phyloP scores from a whole-genome alignment of 768 basidiomycete genomes.

The Russula earlei region DNA sequence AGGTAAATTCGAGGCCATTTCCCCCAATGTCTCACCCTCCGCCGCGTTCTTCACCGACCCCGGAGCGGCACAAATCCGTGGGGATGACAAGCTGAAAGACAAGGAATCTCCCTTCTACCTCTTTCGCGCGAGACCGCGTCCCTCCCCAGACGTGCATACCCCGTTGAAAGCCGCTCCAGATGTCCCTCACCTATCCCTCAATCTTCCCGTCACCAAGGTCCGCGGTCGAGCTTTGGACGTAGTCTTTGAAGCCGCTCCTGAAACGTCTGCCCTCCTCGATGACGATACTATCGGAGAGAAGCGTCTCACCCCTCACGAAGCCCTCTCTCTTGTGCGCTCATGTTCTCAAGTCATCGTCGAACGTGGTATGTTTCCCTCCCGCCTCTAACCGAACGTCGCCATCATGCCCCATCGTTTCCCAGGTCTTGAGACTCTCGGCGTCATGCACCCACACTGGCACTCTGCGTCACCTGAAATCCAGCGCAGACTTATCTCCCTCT shows the following conservation, averaged over 20 bases:
- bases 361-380: constrained; percentile 39
- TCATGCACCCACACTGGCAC: constrained; percentile 83
- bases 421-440: constrained; percentile 76
- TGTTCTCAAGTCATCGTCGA: constrained; percentile 60
- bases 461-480: constrained; percentile 65
- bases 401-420: constrained; percentile 10
- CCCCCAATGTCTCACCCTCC: constrained; percentile 35
- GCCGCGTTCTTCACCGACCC: constrained; percentile 24
- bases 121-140: constrained; percentile 40
- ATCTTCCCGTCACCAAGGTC: constrained; percentile 45
- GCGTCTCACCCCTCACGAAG: constrained; percentile 51
- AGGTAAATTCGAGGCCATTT: constrained; percentile 67
- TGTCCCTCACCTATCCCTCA: constrained; percentile 53
- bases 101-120: constrained; percentile 39
- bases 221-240: constrained; percentile 42
- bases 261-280: constrained; percentile 36
- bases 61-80: constrained; percentile 27
- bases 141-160: constrained; percentile 28
- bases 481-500: constrained; percentile 58
- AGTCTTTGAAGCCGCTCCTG: constrained; percentile 52
- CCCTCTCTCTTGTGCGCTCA: constrained; percentile 52
- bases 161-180: constrained; percentile 27
- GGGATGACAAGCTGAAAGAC: constrained; percentile 27
- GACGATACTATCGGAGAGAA: constrained; percentile 49
- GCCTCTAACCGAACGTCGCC: constrained; percentile 1